These are phyloP conservation scores for Suillus decipiens DNA, from an alignment of 768 basidiomycete species.

Conservation along the genomic window DNA sequence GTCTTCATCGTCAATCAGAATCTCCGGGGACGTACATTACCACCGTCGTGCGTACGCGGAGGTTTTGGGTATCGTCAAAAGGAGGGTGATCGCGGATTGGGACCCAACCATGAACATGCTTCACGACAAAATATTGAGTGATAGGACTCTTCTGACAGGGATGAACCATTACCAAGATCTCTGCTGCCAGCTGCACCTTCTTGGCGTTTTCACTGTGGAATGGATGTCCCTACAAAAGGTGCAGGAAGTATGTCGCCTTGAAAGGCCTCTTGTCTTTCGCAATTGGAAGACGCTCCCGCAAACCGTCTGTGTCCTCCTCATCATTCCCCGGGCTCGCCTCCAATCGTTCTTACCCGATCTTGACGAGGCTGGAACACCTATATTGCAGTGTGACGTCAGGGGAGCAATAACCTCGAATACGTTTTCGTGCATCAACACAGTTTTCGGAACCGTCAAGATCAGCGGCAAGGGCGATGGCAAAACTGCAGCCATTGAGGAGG, in stretches of 20 bases:
- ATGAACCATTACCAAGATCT: constrained; percentile 49
- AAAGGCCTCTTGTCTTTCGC: constrained; percentile 25
- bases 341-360: constrained; percentile 24
- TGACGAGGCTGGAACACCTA: constrained; percentile 18
- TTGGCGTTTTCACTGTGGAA: constrained; percentile 37
- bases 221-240: constrained; percentile 20
- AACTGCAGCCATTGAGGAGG: constrained; percentile 18
- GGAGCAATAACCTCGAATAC: constrained; percentile 10
- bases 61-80: constrained; percentile 44
- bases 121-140: constrained; percentile 21
- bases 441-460: constrained; percentile 22
- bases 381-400: constrained; percentile 24
- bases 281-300: constrained; percentile 33
- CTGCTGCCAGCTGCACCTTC: constrained; percentile 42
- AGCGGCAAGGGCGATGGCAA: constrained; percentile 21
- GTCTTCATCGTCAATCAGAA: too few relatives aligned
- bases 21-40: constrained; percentile 39
- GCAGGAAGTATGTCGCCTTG: constrained; percentile 11
- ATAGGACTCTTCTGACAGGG: constrained; percentile 20
- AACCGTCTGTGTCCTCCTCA: constrained; percentile 33
- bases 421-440: constrained; percentile 25
- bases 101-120: constrained; percentile 35
- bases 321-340: constrained; percentile 33
- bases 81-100: constrained; percentile 46
- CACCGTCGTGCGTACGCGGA: constrained; percentile 48